A percentile compares a stretch with the other conserved stretches of the same genome.
Evolutionary conservation across 768 basidiomycete genomes (phyloP).

Genomic region (Rhizopogon sp.): DNA sequence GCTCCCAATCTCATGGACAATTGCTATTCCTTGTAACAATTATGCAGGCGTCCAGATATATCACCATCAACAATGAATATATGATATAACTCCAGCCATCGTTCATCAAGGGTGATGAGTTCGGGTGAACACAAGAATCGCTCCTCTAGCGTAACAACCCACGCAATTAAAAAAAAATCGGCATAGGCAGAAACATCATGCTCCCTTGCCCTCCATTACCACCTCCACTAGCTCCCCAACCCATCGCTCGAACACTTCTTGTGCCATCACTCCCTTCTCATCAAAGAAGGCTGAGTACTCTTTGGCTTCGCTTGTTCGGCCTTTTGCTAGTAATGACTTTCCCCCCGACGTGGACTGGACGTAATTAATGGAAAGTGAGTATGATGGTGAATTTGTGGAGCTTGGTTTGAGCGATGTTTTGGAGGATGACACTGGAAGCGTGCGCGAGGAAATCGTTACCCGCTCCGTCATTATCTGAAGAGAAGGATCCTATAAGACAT

Average conservation of each 20-base stretch:
- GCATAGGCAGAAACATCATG: constrained; percentile 19
- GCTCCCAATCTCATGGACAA: too few relatives aligned
- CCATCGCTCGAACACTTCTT: constrained; percentile 73
- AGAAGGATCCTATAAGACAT: background rate
- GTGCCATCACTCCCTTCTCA: constrained; percentile 71
- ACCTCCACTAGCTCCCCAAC: constrained; percentile 67
- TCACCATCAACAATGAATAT: too few relatives aligned
- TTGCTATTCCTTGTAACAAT: too few relatives aligned
- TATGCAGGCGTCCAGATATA: too few relatives aligned
- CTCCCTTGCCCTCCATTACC: constrained; percentile 64
- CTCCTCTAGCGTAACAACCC: background rate
- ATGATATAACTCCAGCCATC: background rate
- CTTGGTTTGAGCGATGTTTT: constrained; percentile 8
- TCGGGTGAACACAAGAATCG: background rate
- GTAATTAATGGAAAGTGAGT: constrained; percentile 63
- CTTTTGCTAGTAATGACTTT: constrained; percentile 76
- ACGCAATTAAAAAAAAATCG: background rate
- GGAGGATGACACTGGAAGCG: constrained; percentile 43
- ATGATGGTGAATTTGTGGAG: constrained; percentile 53
- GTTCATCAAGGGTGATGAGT: background rate
- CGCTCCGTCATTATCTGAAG: constrained; percentile 85
- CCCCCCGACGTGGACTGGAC: constrained; percentile 80
- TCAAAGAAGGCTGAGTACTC: constrained; percentile 79
- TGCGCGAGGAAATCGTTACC: constrained; percentile 71
- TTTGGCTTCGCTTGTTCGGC: constrained; percentile 50